phyloP scores from a whole-genome alignment of 1,284 basidiomycete genomes.

The Puccinia polysora region DNA sequence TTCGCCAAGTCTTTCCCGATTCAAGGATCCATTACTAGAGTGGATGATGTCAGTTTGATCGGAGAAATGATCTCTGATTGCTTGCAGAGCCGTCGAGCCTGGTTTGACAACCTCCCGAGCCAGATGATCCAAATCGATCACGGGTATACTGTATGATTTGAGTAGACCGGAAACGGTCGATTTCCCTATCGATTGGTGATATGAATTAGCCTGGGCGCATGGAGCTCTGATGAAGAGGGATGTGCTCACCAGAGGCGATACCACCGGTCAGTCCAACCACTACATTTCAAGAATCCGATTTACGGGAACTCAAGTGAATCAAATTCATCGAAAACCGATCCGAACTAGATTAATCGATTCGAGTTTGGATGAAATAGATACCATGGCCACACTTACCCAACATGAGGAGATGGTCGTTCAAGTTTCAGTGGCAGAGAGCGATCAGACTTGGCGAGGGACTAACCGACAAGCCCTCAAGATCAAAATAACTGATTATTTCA shows the following conservation, averaged over 20 bases:
- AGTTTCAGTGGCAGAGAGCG: too few species aligned
- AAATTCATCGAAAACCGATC: too few species aligned
- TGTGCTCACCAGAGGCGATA: conserved; percentile 73
- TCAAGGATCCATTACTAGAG: conserved; percentile 64
- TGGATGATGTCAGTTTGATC: conserved; percentile 67
- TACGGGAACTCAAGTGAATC: too few species aligned
- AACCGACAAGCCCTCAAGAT: too few species aligned
- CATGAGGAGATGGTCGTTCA: too few species aligned
- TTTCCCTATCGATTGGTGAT: conserved; percentile 57
- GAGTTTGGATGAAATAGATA: too few species aligned
- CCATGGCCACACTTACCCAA: too few species aligned
- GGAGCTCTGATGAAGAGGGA: not conserved
- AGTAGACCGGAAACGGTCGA: conserved; percentile 81
- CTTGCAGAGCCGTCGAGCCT: conserved; percentile 66
- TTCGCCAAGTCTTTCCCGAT: conserved; percentile 76
- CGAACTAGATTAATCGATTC: too few species aligned
- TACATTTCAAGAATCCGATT: too few species aligned
- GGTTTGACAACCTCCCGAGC: conserved; percentile 83
- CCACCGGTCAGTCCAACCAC: conserved; percentile 94
- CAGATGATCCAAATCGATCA: conserved; percentile 88
- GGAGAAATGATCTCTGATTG: conserved; percentile 60
- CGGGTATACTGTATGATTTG: conserved; percentile 62
- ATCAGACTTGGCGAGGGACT: too few species aligned
- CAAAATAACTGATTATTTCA: too few species aligned
- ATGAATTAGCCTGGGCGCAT: not conserved